phyloP scores from a whole-genome alignment of 2,329 filamentous ascomycete species.

The Ophiocordyceps robertsii region DNA sequence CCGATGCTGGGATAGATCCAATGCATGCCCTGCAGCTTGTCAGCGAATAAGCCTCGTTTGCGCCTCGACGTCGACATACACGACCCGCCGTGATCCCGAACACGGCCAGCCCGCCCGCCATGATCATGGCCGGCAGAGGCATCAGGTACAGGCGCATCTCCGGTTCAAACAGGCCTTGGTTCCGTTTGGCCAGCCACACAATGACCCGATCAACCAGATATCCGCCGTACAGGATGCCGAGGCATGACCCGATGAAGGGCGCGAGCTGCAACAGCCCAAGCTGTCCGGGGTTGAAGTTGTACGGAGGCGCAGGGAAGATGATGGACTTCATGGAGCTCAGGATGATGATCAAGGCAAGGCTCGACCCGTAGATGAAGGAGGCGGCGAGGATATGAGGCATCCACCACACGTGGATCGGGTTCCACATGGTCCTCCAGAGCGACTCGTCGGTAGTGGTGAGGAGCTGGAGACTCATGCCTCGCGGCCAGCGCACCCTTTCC shows the following conservation, averaged over 20 bases:
- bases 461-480: slow-evolving; percentile 3
- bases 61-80: slow-evolving; percentile 10
- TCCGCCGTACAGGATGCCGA: slow-evolving; percentile 25
- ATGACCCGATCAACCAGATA: slow-evolving; percentile 23
- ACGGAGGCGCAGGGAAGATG: slow-evolving; percentile 20
- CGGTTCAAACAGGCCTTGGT: slow-evolving; percentile 27
- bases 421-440: slow-evolving; percentile 5
- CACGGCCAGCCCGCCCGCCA: slow-evolving; percentile 23
- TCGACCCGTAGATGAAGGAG: slow-evolving; percentile 22
- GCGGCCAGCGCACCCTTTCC: neutral
- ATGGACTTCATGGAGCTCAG: slow-evolving; percentile 17
- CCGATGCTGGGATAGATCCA: slow-evolving; percentile 26
- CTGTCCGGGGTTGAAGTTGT: slow-evolving; percentile 12
- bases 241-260: slow-evolving; percentile 22
- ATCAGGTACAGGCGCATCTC: slow-evolving; percentile 26
- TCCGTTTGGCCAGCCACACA: slow-evolving; percentile 20
- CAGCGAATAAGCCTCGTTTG: neutral
- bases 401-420: slow-evolving; percentile 7
- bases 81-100: slow-evolving; percentile 21
- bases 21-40: slow-evolving; percentile 22
- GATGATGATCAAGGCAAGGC: slow-evolving; percentile 19
- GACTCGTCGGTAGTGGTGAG: slow-evolving; percentile 8
- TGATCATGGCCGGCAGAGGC: slow-evolving; percentile 14
- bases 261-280: slow-evolving; percentile 15
- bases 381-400: slow-evolving; percentile 26